Base-by-base conservation (phyloP, 805 yeast species). In the Candida odintsovae region DNA sequence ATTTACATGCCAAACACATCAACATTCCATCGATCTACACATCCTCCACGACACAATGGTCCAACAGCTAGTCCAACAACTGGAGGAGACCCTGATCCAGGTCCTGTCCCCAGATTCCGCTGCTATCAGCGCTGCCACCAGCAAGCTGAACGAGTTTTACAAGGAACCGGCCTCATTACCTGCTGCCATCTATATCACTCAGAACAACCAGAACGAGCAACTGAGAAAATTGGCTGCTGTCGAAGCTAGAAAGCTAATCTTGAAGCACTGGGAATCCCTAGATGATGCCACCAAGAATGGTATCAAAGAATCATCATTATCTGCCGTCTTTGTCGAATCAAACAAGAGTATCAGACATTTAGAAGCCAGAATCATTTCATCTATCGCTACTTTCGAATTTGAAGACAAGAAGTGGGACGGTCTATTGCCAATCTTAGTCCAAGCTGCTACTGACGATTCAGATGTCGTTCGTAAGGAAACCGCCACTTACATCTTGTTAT, bases 181-280 rank as follows among this genome's bases (percentile, higher is more conserved):
- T 18, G 83, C 96, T 11, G 73, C 92, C 64, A 72, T 92, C 57
- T 94, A 87, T 59, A 78, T 94, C 50, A 74, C 89, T 61, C 90
- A 86, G 66, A 75, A 73, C 54, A 81, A 83, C 55, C 68, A 75
- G 37, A 82, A 82, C 58, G 83, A 78, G 53, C 86, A 86, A 58
- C 64, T 90, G 56, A 85, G 87, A 60, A 96, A 90, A 67, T 75
- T 94, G 51, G 95, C 97, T n/a, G 95, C 97, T 51, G 96, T 94
- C 52, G 99, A 94, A 71, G 89, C 90, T 37, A 82, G 96, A 69
- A 94, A 94, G 67, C 77, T 86, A 61, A 80, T 90, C 36, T 62
- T 74, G 44, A 72, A 75, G 53, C 82, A 80, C 61, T 94, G 98
- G 98, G 65, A 58, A 21, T 25, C 54, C 12, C 33, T 66, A 20